Evolutionary conservation across 371 early-diverging fungal species (phyloP), one percentile per base, ranked within the genome.

Genomic region (Basidiobolus meristosporus): DNA sequence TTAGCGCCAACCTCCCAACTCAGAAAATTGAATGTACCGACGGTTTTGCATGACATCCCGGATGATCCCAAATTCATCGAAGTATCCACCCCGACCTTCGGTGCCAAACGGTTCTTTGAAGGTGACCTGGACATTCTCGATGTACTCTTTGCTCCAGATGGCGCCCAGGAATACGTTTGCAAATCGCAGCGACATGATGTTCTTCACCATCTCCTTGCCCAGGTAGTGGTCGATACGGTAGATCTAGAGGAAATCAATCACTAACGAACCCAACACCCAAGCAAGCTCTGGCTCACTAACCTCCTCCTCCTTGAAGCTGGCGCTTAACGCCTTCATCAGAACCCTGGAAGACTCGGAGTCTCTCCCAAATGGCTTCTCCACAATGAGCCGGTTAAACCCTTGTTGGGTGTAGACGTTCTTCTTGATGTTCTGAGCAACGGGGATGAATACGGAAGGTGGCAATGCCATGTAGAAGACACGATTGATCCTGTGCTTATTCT

Each of bases 1-100:
- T n/a, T n/a, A n/a, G n/a, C n/a, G n/a, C n/a, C n/a, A n/a, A n/a
- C n/a, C n/a, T n/a, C n/a, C n/a, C n/a, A n/a, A n/a, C n/a, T n/a
- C n/a, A n/a, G n/a, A n/a, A n/a, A n/a, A n/a, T n/a, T n/a, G n/a
- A n/a, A n/a, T n/a, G n/a, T n/a, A n/a, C n/a, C n/a, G n/a, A n/a
- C n/a, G 83, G 73, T 98, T 98, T 67, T 98, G 98, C 77, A 99
- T 91, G 21, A 99, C 96, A 57, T 99, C 99, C 45, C 98, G 89
- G 48, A 98, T 88, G 39, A 98, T 95, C 35, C 99, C 99, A 60
- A 90, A 91, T 58, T 92, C 86, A 59, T 99, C 98, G 76, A 98
- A 99, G 69, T 98, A 98, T 7, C 93, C 91, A 35, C 98, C 97
- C 26, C 99, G 84, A 29, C 98, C 99, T 52, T 96, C 89, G 4